Evolutionary conservation across 2,329 filamentous ascomycete species (phyloP), one percentile per base, ranked within the genome.

Genomic region (Pseudogymnoascus sp.): DNA sequence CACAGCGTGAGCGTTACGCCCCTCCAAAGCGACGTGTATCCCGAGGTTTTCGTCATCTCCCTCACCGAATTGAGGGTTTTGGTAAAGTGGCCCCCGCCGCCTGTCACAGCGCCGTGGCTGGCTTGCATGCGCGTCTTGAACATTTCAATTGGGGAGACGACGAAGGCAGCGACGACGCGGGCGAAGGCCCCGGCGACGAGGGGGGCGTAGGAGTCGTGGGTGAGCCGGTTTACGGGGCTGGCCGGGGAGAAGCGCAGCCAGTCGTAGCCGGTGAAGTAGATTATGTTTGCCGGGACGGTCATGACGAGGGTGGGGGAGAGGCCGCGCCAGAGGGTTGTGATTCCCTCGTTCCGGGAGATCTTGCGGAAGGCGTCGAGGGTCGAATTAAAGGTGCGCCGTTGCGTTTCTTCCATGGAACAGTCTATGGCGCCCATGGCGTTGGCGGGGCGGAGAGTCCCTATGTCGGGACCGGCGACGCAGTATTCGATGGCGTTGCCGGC

Each of bases 251-350:
- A 89, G 36, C 94, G 87, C 63, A 99, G 75, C 89, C 92, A 97
- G 72, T 99, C 94, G 75, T 99, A 99, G 39, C 94, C 94, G 11
- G 94, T 95, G 71, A 97, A 97, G 76, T 99, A 99, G 67, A 99
- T 97, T 68, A 99, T 94, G 73, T 99, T 99, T 25, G 87, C 91
- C 0, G 94, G 94, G 5, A 99, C 84, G 0, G 92, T 87, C 94
- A 99, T 99, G 66, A 92, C 83, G 22, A 99, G 78, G 0, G 94
- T 99, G 0, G 94, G 93, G n/a, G 90, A 95, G 4, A 99, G 79
- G 0, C 94, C 94, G 65, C 94, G 84, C 93, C 94, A 99, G 36
- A 99, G 77, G 1, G 92, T 94, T 25, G 84, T 83, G 11, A 92
- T 72, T 1, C 94, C 94, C 77, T 99, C 94, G 72, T 97, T 92